Evolutionary conservation across 441 rosid species (phyloP).

Genomic region (Isatis lusitanica): DNA sequence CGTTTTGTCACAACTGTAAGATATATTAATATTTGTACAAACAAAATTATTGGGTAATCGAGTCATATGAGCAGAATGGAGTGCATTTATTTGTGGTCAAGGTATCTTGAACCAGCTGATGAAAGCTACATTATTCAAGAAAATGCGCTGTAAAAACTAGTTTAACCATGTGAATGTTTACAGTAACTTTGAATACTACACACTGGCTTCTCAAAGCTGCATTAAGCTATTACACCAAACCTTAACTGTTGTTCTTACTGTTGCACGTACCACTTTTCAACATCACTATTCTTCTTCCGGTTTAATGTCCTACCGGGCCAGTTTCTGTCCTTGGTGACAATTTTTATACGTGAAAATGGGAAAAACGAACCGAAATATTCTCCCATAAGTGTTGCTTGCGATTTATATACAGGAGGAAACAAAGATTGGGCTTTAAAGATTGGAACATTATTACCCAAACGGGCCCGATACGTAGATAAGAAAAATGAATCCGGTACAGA

Average conservation of each 20-base stretch:
- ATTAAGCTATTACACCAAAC: neutral
- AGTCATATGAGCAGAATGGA: neutral
- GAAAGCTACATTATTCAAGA: neutral
- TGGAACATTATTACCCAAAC: neutral
- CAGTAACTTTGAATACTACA: conserved; percentile 9
- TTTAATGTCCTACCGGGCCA: neutral
- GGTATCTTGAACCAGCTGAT: neutral
- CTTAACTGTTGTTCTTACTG: neutral
- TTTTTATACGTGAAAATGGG: neutral
- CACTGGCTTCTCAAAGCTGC: neutral
- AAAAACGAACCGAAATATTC: neutral
- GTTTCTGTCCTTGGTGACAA: neutral
- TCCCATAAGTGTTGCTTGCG: neutral
- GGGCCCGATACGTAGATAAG: neutral
- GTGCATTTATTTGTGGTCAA: neutral
- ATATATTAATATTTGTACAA: too few species aligned
- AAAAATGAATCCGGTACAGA: neutral
- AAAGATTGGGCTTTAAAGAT: neutral
- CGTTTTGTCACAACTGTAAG: neutral
- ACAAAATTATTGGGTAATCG: neutral
- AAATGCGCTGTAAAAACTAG: neutral
- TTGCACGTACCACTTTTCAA: neutral
- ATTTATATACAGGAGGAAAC: neutral
- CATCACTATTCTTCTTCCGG: neutral
- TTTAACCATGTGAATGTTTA: conserved; percentile 6